Evolutionary conservation across 169 alveolate species (phyloP).

Genomic region (Eimeria sp.): DNA sequence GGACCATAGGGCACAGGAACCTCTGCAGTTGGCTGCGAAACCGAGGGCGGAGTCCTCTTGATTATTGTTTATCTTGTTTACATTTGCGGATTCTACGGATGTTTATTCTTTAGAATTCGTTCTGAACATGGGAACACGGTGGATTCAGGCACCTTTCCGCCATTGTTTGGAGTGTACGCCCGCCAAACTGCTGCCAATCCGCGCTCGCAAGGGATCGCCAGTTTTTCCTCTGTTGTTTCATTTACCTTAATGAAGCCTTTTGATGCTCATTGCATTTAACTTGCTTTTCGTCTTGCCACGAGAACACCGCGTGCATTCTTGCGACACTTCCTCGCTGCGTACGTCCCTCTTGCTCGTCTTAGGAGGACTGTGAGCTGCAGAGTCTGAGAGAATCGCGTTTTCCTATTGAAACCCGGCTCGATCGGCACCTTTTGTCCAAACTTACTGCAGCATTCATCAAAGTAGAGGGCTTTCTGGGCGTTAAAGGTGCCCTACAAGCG

Average conservation of each 20-base stretch:
- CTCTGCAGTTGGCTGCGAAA: conserved; percentile 58
- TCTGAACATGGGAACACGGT: conserved; percentile 34
- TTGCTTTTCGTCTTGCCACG: background rate
- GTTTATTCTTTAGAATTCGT: conserved; percentile 1
- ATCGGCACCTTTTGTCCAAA: conserved; percentile 26
- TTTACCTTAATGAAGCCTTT: conserved; percentile 6
- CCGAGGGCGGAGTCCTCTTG: background rate
- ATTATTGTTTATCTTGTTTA: conserved; percentile 40
- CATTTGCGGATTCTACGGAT: conserved; percentile 20
- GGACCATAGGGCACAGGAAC: conserved; percentile 76
- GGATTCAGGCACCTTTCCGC: background rate
- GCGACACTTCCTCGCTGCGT: background rate
- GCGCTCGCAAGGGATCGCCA: conserved; percentile 78
- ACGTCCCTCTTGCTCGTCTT: conserved; percentile 65
- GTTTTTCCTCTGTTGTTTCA: conserved; percentile 4
- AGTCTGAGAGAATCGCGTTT: conserved; percentile 26
- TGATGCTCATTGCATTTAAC: background rate
- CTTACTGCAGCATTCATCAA: background rate
- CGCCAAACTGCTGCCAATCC: conserved; percentile 54
- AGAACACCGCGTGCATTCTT: conserved; percentile 39
- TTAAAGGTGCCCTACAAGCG: background rate
- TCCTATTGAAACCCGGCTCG: conserved; percentile 61
- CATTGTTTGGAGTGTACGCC: conserved; percentile 52
- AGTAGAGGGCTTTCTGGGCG: background rate
- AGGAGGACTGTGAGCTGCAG: conserved; percentile 49